Percentiles rank a stretch among this genome's conserved stretches.
Evolutionary conservation across 306 rosid species (phyloP).

Genomic region (Gynostemma pentaphyllum): DNA sequence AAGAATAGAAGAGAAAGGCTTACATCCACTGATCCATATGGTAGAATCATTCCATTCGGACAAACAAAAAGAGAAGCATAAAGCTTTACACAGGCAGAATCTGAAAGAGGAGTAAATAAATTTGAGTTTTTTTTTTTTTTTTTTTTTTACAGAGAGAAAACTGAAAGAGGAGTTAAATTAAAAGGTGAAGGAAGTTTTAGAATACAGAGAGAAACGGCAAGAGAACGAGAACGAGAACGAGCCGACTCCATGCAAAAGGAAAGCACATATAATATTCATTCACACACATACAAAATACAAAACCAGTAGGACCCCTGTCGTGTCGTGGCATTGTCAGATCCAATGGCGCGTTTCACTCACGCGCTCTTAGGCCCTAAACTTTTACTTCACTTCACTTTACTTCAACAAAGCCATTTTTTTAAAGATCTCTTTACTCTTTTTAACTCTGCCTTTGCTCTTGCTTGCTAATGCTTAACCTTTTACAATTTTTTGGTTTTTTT

Average conservation of each 20-base stretch:
- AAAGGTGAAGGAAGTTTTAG: not conserved
- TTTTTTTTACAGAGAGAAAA: not conserved
- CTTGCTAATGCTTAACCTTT: too few species aligned
- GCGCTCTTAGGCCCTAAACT: not conserved
- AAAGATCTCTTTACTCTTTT: not conserved
- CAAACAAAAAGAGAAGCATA: conserved; percentile 3
- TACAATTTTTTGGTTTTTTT: too few species aligned
- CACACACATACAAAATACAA: not conserved
- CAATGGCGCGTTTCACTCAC: not conserved
- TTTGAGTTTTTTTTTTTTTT: not conserved
- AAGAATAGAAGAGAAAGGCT: too few species aligned
- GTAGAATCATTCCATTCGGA: conserved; percentile 1
- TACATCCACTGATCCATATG: conserved; percentile 22
- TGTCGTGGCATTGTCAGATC: not conserved
- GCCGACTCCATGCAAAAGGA: not conserved
- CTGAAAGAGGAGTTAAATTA: too few species aligned
- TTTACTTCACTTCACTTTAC: not conserved
- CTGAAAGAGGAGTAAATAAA: too few species aligned
- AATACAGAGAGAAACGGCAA: not conserved
- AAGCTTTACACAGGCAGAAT: too few species aligned
- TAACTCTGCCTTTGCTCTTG: too few species aligned
- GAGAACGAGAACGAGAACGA: not conserved
- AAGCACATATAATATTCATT: not conserved
- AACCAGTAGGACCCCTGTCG: not conserved
- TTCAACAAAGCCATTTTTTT: not conserved